A percentile compares a stretch with the other conserved stretches of the same genome.
These are phyloP conservation scores for Lentinula sp. DNA, from an alignment of 768 basidiomycete genomes.

Conservation along the genomic window DNA sequence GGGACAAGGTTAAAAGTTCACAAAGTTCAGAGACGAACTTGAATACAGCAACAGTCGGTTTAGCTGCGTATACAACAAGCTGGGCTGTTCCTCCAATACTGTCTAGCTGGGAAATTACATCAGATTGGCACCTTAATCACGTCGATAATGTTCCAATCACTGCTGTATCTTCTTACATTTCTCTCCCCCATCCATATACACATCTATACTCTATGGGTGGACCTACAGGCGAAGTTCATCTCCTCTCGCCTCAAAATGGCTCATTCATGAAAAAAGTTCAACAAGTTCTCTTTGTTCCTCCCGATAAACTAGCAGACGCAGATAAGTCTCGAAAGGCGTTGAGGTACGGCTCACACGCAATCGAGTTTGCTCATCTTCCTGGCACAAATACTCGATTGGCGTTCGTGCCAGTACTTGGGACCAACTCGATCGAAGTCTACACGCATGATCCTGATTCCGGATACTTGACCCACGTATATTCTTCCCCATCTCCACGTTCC, in stretches of 20 bases:
- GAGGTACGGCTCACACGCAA: slow-evolving; percentile 46
- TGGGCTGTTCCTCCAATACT: slow-evolving; percentile 45
- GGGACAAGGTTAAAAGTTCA: slow-evolving; percentile 16
- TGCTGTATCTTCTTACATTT: slow-evolving; percentile 50
- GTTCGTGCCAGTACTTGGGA: slow-evolving; percentile 46
- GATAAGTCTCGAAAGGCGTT: slow-evolving; percentile 48
- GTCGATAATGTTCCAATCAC: slow-evolving; percentile 42
- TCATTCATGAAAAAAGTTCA: slow-evolving; percentile 39
- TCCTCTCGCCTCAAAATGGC: slow-evolving; percentile 26
- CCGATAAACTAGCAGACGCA: slow-evolving; percentile 32
- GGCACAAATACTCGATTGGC: slow-evolving; percentile 22
- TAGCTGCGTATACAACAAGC: slow-evolving; percentile 38
- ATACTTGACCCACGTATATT: slow-evolving; percentile 27
- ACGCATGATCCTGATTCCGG: slow-evolving; percentile 25
- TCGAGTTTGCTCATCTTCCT: slow-evolving; percentile 32
- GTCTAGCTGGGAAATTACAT: slow-evolving; percentile 37
- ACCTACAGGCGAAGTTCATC: slow-evolving; percentile 44
- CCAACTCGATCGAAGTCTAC: slow-evolving; percentile 43
- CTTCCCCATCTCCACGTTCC: slow-evolving; percentile 33
- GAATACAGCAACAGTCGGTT: background rate
- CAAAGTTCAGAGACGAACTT: no score
- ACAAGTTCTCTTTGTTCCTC: slow-evolving; percentile 39
- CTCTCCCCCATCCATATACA: slow-evolving; percentile 39
- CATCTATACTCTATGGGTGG: slow-evolving; percentile 47
- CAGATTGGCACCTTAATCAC: slow-evolving; percentile 23